phyloP scores from a whole-genome alignment of 805 yeast species.

The Candida anglica region DNA sequence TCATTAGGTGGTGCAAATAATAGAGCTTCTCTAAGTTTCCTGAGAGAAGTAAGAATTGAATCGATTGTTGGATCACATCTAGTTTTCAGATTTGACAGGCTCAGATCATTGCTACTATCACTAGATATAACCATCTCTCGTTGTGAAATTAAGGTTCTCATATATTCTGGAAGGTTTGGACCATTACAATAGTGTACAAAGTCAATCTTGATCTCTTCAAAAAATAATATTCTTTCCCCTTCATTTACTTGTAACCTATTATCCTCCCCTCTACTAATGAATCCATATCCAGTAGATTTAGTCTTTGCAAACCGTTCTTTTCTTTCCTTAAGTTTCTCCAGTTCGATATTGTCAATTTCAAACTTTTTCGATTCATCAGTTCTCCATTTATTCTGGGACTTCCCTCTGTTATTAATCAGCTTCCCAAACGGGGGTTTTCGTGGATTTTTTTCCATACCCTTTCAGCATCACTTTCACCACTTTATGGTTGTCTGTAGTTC shows the following conservation, averaged over 20 bases:
- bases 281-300: conserved; percentile 37
- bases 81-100: neutral
- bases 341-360: neutral
- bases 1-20: conserved; percentile 31
- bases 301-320: conserved; percentile 2
- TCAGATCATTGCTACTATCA: neutral
- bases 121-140: neutral
- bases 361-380: neutral
- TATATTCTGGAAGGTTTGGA: neutral
- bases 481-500: too few species aligned
- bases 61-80: conserved; percentile 11
- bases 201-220: conserved; percentile 30
- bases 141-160: neutral
- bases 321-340: conserved; percentile 1
- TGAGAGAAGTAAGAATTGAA: conserved; percentile 23
- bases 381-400: neutral
- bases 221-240: conserved; percentile 37
- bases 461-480: neutral
- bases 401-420: neutral
- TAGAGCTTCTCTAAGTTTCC: conserved; percentile 57
- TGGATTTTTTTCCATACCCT: neutral
- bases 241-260: conserved; percentile 42
- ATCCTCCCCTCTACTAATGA: conserved; percentile 60
- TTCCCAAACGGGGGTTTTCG: neutral
- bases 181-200: conserved; percentile 24